Evolutionary conservation across 352 stramenopile species (phyloP).

Genomic region (Elongisporangium undulatum): DNA sequence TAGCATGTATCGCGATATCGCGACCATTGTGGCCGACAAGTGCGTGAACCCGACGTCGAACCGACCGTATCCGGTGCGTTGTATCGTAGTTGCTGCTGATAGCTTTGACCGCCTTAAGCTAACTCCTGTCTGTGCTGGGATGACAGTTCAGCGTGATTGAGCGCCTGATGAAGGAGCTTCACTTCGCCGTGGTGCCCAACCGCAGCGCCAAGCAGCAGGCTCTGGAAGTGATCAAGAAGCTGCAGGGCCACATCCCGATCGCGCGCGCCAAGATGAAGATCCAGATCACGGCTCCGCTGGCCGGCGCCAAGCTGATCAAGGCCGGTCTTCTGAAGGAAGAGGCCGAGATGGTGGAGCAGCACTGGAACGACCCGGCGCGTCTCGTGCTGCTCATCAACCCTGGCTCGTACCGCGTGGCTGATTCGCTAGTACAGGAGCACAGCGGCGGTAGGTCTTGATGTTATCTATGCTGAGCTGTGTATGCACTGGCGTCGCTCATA

Average conservation of each 20-base stretch:
- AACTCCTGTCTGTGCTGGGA: neutral
- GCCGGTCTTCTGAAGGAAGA: slow-evolving; percentile 51
- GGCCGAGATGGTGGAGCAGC: slow-evolving; percentile 65
- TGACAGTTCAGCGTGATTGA: slow-evolving; percentile 92
- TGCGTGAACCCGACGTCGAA: slow-evolving; percentile 96
- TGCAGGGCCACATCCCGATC: slow-evolving; percentile 93
- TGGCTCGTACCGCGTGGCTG: slow-evolving; percentile 68
- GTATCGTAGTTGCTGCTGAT: neutral
- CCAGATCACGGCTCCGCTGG: slow-evolving; percentile 57
- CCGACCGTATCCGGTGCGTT: slow-evolving; percentile 89
- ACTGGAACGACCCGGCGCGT: slow-evolving; percentile 44
- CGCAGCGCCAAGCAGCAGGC: slow-evolving; percentile 95
- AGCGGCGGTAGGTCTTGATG: slow-evolving; percentile 17
- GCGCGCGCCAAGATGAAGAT: slow-evolving; percentile 97
- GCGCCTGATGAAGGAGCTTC: slow-evolving; percentile 95
- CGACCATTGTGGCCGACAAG: slow-evolving; percentile 96
- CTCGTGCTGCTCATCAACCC: slow-evolving; percentile 75
- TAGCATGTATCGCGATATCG: slow-evolving; percentile 93
- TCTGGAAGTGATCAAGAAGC: slow-evolving; percentile 95
- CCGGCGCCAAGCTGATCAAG: slow-evolving; percentile 53
- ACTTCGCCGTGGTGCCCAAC: slow-evolving; percentile 94
- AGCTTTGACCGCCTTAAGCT: neutral
- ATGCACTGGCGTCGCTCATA: neutral
- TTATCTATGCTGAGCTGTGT: neutral
- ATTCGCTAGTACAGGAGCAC: slow-evolving; percentile 65